Evolutionary conservation across 2,329 filamentous ascomycete genomes (phyloP).

Genomic region (Metarhizium album): DNA sequence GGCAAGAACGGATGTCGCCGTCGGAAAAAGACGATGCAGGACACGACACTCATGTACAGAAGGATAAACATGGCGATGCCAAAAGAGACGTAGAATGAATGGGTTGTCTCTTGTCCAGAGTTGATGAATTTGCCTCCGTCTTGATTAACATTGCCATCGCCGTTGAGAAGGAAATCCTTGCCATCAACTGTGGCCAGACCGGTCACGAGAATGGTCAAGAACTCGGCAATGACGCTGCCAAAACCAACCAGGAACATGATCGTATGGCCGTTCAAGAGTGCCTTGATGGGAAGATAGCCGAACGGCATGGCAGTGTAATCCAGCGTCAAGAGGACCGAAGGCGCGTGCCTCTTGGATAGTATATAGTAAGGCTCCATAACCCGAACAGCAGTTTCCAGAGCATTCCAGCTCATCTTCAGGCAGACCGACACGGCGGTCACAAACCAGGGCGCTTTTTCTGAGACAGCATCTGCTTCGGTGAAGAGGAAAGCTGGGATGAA

Average conservation of each 20-base stretch:
- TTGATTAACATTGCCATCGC: conserved; percentile 7
- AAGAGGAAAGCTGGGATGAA: conserved; percentile 55
- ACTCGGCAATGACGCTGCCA: conserved; percentile 61
- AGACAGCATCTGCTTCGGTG: conserved; percentile 39
- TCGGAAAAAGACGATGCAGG: conserved; percentile 47
- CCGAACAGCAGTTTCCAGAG: conserved; percentile 57
- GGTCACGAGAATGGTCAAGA: conserved; percentile 59
- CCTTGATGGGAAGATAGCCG: conserved; percentile 50
- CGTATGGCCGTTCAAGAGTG: conserved; percentile 51
- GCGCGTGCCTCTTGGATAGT: conserved; percentile 54
- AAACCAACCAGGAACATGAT: conserved; percentile 59
- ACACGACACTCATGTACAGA: conserved; percentile 51
- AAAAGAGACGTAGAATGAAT: conserved; percentile 58
- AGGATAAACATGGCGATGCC: conserved; percentile 51
- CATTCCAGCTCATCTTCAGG: conserved; percentile 58
- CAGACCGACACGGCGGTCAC: conserved; percentile 54
- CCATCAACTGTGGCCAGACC: conserved; percentile 56
- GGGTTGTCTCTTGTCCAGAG: conserved; percentile 47
- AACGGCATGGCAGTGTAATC: conserved; percentile 67
- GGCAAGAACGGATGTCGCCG: conserved; percentile 63
- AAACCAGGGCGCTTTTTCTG: conserved; percentile 53
- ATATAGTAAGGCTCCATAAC: conserved; percentile 69
- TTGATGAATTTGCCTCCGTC: conserved; percentile 24
- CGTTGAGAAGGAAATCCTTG: conserved; percentile 39
- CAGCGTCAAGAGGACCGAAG: conserved; percentile 53